phyloP scores from a whole-genome alignment of 441 rosid species.

The Erodium texanum region DNA sequence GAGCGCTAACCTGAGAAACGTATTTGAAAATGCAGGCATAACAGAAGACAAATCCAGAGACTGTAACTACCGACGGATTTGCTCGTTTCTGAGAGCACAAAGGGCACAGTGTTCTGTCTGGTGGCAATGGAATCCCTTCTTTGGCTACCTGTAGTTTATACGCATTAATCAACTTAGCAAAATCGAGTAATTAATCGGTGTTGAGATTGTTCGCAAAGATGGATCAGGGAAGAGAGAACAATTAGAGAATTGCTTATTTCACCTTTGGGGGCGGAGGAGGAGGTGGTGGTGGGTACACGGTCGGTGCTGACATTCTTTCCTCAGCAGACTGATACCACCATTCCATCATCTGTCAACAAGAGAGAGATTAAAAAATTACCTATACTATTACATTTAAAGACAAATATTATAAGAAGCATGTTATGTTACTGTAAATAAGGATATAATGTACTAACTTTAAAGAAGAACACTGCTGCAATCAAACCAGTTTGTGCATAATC shows the following conservation, averaged over 20 bases:
- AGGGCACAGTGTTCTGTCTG: slow-evolving; percentile 72
- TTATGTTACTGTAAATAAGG: not conserved
- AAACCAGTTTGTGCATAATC: slow-evolving; percentile 98
- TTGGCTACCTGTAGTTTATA: slow-evolving; percentile 56
- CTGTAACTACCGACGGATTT: slow-evolving; percentile 90
- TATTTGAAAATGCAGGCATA: slow-evolving; percentile 92
- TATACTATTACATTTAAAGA: too few relatives aligned
- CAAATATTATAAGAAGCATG: too few relatives aligned
- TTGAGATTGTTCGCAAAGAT: not conserved
- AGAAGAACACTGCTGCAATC: slow-evolving; percentile 91
- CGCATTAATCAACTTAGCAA: not conserved
- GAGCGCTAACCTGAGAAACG: slow-evolving; percentile 60
- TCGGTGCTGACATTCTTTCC: slow-evolving; percentile 97
- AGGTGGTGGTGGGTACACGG: slow-evolving; percentile 95
- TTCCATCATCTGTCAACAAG: slow-evolving; percentile 78
- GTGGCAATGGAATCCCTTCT: slow-evolving; percentile 78
- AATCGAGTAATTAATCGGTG: too few relatives aligned
- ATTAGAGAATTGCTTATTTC: slow-evolving; percentile 16
- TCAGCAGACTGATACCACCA: slow-evolving; percentile 99
- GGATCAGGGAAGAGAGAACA: not conserved
- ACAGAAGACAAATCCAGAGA: slow-evolving; percentile 94
- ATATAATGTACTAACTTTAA: slow-evolving; percentile 54
- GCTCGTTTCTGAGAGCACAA: slow-evolving; percentile 90
- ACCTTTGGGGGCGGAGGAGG: slow-evolving; percentile 98
- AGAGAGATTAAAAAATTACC: not conserved